Evolutionary conservation across 768 basidiomycete genomes (phyloP), one percentile per base, ranked within the genome.

Genomic region (Gloeophyllum trabeum): DNA sequence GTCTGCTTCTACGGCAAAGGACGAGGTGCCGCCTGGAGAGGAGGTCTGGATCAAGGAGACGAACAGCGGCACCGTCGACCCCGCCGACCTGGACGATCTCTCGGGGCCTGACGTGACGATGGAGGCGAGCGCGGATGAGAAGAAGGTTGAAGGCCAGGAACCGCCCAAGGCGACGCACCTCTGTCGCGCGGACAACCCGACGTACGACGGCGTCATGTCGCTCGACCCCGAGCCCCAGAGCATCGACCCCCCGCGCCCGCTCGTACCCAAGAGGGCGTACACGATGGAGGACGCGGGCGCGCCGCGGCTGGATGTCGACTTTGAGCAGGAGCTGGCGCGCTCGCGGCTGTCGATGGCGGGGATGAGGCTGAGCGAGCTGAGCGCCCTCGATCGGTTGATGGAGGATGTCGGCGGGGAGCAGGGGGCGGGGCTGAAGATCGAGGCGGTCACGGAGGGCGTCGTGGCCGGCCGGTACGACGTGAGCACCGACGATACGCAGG

Each of bases 381-480:
- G 63, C 43, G 66, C 67, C 13, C 53, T 69, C 20, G 67, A 69
- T 44, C 51, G 59, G 39, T 55, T 69, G 24, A 60, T 68, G 53
- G 57, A 60, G 24, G 51, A 61, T 36, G 62, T 62, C 34, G 54
- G 16, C 16, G 28, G 24, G 20, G 32, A n/a, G 20, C 16, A 43
- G 5, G 42, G 28, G 24, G 40, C 41, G 20, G 51, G 51, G 26
- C 24, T 57, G 19, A 49, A 50, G 35, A 45, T 55, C 13, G 65
- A 62, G 23, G 46, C 54, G 18, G 51, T 59, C 35, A 60, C 60
- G 6, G 59, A 61, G 38, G 61, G 58, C 7, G 54, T 57, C 39
- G 57, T 54, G 46, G 52, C 59, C 3, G 54, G 60, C 2, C 57
- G 52, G 23, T 60, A 57, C 38, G 53, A 60, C 20, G 43, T 51